A percentile compares a stretch with the other conserved stretches of the same genome.
Evolutionary conservation across 495 filamentous ascomycete genomes (phyloP).

Genomic region (Talaromyces trachyspermus): DNA sequence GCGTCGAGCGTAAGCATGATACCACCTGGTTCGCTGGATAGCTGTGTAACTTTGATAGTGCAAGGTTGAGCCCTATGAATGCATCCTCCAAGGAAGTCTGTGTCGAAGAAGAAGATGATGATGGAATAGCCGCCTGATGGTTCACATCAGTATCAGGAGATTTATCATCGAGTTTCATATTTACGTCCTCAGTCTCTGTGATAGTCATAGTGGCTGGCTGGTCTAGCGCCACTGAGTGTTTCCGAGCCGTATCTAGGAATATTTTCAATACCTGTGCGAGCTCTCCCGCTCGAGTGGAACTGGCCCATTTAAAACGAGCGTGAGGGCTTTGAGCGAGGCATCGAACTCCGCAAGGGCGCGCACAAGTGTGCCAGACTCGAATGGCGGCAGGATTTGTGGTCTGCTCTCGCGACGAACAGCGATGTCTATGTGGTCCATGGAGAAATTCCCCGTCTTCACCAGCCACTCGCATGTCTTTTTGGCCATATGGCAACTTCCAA

Average conservation of each 20-base stretch:
- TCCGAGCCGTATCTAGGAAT: conserved; percentile 31
- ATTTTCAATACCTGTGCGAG: conserved; percentile 32
- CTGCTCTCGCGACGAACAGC: conserved; percentile 46
- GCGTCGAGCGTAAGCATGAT: conserved; percentile 54
- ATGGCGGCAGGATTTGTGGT: conserved; percentile 30
- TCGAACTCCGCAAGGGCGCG: conserved; percentile 53
- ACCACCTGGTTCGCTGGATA: conserved; percentile 52
- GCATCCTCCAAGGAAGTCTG: conserved; percentile 25
- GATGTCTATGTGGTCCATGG: conserved; percentile 51
- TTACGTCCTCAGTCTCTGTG: conserved; percentile 17
- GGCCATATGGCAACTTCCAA: conserved; percentile 39
- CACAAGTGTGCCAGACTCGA: conserved; percentile 52
- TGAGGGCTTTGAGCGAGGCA: conserved; percentile 50
- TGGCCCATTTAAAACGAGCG: conserved; percentile 42
- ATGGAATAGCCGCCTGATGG: background rate
- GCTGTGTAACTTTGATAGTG: conserved; percentile 56
- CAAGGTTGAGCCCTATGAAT: conserved; percentile 33
- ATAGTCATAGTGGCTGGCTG: conserved; percentile 25
- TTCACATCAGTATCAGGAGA: conserved; percentile 2
- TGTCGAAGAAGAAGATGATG: conserved; percentile 21
- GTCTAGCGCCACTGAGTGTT: conserved; percentile 25
- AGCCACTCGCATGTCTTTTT: conserved; percentile 52
- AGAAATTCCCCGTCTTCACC: conserved; percentile 54
- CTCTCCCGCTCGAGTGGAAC: conserved; percentile 38
- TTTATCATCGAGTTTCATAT: conserved; percentile 7